These are phyloP conservation scores for Encephalitozoon romaleae DNA, from an alignment of 371 early-diverging fungal genomes.

Conservation along the genomic window DNA sequence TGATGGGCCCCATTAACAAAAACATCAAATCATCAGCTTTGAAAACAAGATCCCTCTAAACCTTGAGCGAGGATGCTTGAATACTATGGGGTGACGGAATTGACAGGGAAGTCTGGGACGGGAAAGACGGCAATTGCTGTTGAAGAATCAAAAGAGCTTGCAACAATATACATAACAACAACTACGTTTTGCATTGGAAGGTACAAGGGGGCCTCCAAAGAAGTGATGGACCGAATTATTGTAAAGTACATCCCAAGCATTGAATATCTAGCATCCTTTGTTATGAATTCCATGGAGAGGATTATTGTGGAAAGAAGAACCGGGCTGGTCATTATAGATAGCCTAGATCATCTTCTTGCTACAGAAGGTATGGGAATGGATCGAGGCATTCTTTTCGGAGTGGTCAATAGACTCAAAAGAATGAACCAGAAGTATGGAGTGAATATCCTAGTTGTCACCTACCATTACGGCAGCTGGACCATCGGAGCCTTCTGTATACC, in stretches of 20 bases:
- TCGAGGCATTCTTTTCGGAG: not conserved
- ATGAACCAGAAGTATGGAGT: slow-evolving; percentile 5
- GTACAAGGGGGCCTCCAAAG: not conserved
- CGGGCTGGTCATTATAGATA: slow-evolving; percentile 25
- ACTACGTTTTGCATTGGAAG: slow-evolving; percentile 18
- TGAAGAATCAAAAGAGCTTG: slow-evolving; percentile 4
- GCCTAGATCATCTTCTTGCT: slow-evolving; percentile 9
- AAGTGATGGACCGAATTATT: not conserved
- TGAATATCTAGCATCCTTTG: not conserved
- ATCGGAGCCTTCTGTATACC: not conserved
- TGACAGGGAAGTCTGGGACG: slow-evolving; percentile 31
- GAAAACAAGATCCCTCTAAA: not conserved
- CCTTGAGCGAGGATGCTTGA: not conserved
- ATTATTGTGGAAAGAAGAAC: not conserved
- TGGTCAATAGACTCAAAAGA: slow-evolving; percentile 20
- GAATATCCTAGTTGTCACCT: slow-evolving; percentile 6
- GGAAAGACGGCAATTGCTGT: slow-evolving; percentile 46
- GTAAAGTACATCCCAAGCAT: not conserved
- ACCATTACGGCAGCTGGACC: not conserved
- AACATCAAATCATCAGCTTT: not conserved
- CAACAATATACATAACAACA: slow-evolving; percentile 40
- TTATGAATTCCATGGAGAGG: not conserved
- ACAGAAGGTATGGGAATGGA: not conserved
- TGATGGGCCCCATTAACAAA: not conserved
- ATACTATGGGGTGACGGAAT: slow-evolving; percentile 44